Conservation (phyloP, 345 rosid genomes). For the Lumnitzera littorea region DNA sequence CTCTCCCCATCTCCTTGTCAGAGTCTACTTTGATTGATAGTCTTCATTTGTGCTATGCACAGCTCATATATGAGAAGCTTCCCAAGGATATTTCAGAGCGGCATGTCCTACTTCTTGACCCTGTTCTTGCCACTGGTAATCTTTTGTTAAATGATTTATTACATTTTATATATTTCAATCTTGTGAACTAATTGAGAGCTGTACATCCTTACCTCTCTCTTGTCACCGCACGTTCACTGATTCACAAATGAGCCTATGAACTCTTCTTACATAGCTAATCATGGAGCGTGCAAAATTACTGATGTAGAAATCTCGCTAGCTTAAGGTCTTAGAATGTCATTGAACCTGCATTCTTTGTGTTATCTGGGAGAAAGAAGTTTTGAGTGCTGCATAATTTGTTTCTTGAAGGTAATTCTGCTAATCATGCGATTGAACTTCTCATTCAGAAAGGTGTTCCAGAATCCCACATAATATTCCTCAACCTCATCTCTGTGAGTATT, state of each 20-base stretch:
- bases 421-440: conserved; percentile 85
- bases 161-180: background rate
- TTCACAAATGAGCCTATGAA: too few species aligned
- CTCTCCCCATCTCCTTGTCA: too few species aligned
- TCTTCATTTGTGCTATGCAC: conserved; percentile 12
- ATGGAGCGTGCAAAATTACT: background rate
- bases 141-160: conserved; percentile 1
- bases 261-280: background rate
- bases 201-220: background rate
- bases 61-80: conserved; percentile 98
- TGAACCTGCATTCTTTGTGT: too few species aligned
- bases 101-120: conserved; percentile 94
- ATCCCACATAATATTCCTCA: conserved; percentile 89
- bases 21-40: background rate
- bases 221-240: background rate
- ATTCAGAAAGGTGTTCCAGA: conserved; percentile 94
- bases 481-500: conserved; percentile 75
- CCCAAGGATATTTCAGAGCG: conserved; percentile 93
- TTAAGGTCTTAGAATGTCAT: too few species aligned
- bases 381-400: background rate
- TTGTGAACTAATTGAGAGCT: background rate
- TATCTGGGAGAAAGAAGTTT: too few species aligned
- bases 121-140: conserved; percentile 90
- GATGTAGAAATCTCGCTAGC: too few species aligned
- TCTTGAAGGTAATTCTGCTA: conserved; percentile 83